Base-by-base conservation (phyloP, 208 protist species). In the Acanthamoeba lenticulata region DNA sequence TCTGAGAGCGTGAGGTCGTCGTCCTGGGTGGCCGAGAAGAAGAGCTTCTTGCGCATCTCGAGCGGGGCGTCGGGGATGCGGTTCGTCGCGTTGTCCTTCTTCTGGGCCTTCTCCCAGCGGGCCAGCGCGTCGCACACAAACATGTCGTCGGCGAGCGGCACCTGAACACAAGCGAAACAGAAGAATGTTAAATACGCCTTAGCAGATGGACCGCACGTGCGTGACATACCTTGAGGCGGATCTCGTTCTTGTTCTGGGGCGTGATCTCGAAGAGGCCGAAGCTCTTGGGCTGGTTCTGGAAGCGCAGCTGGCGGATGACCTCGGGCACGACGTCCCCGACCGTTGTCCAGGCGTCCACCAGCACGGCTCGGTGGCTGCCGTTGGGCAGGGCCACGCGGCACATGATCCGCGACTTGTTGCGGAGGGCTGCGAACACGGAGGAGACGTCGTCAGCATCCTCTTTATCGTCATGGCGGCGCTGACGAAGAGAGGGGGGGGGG, bases 41-140 rank as follows among this genome's bases (percentile, higher is more conserved):
- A 79, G 34, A 89, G 42, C 49, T 89, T 52, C 79, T 89, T 89
- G n/a, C 79, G 40, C 79, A 89, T 52, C 79, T 89, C 45, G 32
- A 89, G 49, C 42, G 79, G 45, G 36, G 49, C 42, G 32, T 89
- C 79, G 29, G 47, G 79, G 15, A 60, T 62, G 47, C 42, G 79
- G 42, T 60, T 27, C 52, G 15, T 60, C 15, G 15, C 21, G 52
- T 89, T 89, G 44, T 52, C 79, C 60, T 67, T 67, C 79, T 89
- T 52, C 36, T 49, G 32, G n/a, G 49, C 42, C 79, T 52, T 89
- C 49, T 89, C 79, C 79, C 79, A 89, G 32, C 79, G 79, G 6
- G 79, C 49, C 44, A 89, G 32, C 27, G 79, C 79, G 27, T 89
- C 79, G 79, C 79, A 89, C 19, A 89, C 49, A 11, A 65, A 62